Evolutionary conservation across 1,284 basidiomycete genomes (phyloP).

Genomic region (Taiwanofungus camphoratus): DNA sequence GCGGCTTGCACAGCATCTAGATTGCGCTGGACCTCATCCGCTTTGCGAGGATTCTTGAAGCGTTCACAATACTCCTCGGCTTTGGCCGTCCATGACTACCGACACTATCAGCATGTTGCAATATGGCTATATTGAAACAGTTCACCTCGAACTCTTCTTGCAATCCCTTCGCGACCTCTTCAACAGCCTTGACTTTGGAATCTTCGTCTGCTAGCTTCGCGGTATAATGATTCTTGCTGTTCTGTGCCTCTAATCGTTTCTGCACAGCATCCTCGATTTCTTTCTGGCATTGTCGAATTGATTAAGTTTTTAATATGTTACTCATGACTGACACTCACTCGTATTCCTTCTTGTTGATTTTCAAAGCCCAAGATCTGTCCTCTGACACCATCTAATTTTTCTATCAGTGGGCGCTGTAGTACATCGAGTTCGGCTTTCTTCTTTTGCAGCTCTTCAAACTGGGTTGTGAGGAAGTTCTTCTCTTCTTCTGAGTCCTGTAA

Average conservation of each 20-base stretch:
- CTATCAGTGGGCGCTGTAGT: constrained; percentile 35
- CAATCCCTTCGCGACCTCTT: constrained; percentile 42
- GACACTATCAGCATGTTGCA: background rate
- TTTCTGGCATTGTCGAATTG: constrained; percentile 4
- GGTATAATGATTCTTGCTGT: constrained; percentile 38
- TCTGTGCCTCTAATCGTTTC: constrained; percentile 43
- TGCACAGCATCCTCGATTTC: constrained; percentile 41
- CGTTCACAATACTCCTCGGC: constrained; percentile 62
- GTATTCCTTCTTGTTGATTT: constrained; percentile 27
- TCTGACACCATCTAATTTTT: constrained; percentile 41
- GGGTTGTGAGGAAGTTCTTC: constrained; percentile 40
- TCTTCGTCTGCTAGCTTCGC: constrained; percentile 43
- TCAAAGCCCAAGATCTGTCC: constrained; percentile 44
- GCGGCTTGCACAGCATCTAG: constrained; percentile 61
- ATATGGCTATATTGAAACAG: constrained; percentile 5
- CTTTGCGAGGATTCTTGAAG: constrained; percentile 51
- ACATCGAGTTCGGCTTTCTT: constrained; percentile 40
- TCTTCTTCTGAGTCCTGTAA: constrained; percentile 50
- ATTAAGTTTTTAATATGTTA: background rate
- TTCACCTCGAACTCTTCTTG: constrained; percentile 53
- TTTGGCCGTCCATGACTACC: constrained; percentile 57
- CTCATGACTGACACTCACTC: constrained; percentile 37
- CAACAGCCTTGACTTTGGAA: constrained; percentile 35
- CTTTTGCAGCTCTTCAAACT: constrained; percentile 41
- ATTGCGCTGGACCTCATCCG: constrained; percentile 52